Evolutionary conservation across 768 basidiomycete genomes (phyloP), one percentile per base, ranked within the genome.

Genomic region (Mrakia gelida): DNA sequence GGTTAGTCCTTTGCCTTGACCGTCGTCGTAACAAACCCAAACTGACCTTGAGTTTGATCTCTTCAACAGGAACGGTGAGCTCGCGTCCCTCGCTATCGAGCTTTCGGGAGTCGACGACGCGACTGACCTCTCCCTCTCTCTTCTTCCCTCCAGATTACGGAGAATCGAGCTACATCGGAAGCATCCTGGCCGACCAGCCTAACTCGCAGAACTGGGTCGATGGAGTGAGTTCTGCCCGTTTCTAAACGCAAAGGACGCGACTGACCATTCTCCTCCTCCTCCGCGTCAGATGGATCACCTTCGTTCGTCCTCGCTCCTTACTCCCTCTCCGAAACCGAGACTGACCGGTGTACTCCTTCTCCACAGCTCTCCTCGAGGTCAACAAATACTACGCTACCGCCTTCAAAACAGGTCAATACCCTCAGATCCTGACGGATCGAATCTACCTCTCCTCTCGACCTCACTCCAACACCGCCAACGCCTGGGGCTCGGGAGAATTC

Each of bases 121-220:
- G 49, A 52, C 49, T 52, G 18, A 52, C 49, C 18, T 52, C 49
- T 13, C 15, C 49, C 18, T 52, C 18, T 21, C 49, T 52, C 49
- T 21, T 52, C 15, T 45, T 52, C 15, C 49, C n/a, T 52, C 21
- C 13, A 52, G 49, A 92, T 82, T 92, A 86, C 76, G 90, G 59
- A 59, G 59, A 59, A 26, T 59, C 59, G n/a, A n/a, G 26, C 59
- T 28, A 59, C 75, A 79, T 81, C 41, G 82, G 82, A 28, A 80
- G 81, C 10, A 82, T 82, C 70, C 79, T 59, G 13, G 88, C 90
- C 11, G 88, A 86, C 21, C 90, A 91, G 84, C 91, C 92, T 3
- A 88, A 88, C 79, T 91, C 90, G 23, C 86, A 91, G 87, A 89
- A 82, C 72, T 70, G 75, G 75, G 75, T 75, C 63, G 32, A 75